phyloP scores from a whole-genome alignment of 257 asterid genomes.

The Eustoma russellianum region DNA sequence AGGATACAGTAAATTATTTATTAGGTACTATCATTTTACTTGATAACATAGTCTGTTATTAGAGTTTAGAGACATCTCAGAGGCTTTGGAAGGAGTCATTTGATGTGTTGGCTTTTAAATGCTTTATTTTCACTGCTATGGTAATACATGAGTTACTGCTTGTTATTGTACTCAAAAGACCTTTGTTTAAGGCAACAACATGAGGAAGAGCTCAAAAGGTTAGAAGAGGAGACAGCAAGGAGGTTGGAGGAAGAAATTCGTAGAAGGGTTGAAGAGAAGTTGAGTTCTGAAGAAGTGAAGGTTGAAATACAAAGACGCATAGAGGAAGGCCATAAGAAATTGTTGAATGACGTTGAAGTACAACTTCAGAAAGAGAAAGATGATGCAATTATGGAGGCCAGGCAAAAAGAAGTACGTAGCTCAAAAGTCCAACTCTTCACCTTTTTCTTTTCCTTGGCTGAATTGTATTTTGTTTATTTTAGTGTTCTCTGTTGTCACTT shows the following conservation, averaged over 20 bases:
- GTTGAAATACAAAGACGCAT: conserved; percentile 55
- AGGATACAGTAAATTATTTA: no score
- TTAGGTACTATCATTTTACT: no score
- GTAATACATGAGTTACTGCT: no score
- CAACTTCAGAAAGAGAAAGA: conserved; percentile 80
- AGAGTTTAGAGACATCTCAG: no score
- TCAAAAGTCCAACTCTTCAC: conserved; percentile 1
- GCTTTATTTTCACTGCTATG: no score
- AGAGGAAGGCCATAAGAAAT: conserved; percentile 58
- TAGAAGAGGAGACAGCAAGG: conserved; percentile 89
- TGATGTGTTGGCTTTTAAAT: no score
- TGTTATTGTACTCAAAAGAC: no score
- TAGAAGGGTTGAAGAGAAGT: conserved; percentile 64
- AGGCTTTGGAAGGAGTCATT: no score
- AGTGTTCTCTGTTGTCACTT: no score
- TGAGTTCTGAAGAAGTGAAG: conserved; percentile 63
- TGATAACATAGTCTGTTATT: no score
- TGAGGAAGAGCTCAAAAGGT: conserved; percentile 71
- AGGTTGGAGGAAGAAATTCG: conserved; percentile 86
- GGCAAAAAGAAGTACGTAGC: conserved; percentile 73
- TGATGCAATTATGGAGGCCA: conserved; percentile 74
- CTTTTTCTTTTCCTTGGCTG: no score
- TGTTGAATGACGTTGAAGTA: conserved; percentile 59
- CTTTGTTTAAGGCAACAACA: conserved; percentile 43
- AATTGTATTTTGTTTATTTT: no score